Evolutionary conservation across 2,329 filamentous ascomycete species (phyloP).

Genomic region (Diplodia mutila): DNA sequence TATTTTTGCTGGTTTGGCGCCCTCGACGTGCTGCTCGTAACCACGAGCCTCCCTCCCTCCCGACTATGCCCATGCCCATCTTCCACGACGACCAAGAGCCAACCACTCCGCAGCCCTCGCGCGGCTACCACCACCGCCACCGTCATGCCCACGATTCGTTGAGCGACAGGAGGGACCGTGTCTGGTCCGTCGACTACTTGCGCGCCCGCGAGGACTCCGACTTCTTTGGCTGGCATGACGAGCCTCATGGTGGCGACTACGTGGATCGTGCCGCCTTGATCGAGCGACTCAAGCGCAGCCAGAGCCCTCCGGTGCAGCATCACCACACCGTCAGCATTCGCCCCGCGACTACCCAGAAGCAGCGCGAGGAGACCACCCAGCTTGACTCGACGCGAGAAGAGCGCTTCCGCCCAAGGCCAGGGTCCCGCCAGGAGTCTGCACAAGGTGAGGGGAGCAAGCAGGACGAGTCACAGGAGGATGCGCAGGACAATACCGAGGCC

Average conservation of each 20-base stretch:
- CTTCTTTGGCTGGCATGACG: conserved; percentile 1
- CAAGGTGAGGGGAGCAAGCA: conserved; percentile 30
- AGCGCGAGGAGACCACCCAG: background rate
- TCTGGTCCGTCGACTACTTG: conserved; percentile 2
- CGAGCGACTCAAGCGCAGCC: conserved; percentile 73
- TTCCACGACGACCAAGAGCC: conserved; percentile 35
- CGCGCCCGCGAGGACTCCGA: background rate
- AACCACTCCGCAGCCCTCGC: background rate
- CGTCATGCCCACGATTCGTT: background rate
- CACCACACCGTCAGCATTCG: conserved; percentile 57
- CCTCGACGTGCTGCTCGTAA: conserved; percentile 20
- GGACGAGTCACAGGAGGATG: background rate
- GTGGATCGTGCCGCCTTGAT: conserved; percentile 77
- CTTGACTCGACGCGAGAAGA: background rate
- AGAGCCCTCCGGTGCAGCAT: conserved; percentile 67
- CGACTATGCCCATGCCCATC: conserved; percentile 39
- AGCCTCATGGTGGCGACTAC: background rate
- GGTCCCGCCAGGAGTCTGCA: conserved; percentile 31
- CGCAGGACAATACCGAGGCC: conserved; percentile 35
- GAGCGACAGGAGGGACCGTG: background rate
- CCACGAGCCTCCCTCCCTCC: background rate
- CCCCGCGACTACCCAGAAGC: background rate
- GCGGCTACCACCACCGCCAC: background rate
- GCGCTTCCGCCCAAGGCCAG: background rate
- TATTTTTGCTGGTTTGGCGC: conserved; percentile 1